These are phyloP conservation scores for Capsicum rhomboideum DNA, from an alignment of 257 asterid species.

Conservation along the genomic window DNA sequence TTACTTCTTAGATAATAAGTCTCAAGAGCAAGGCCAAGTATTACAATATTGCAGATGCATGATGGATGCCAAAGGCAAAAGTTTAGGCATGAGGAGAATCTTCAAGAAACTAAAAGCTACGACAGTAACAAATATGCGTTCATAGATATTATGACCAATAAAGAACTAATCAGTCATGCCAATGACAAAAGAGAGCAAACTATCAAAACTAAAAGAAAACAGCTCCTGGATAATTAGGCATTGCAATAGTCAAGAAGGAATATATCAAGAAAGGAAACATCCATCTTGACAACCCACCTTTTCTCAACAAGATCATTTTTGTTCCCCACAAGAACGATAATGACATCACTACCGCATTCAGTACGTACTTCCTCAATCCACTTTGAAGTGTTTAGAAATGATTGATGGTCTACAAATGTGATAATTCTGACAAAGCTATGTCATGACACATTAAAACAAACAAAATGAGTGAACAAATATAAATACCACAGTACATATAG, in stretches of 20 bases:
- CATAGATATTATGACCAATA: neutral
- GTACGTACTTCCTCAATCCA: slow-evolving; percentile 68
- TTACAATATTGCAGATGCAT: neutral
- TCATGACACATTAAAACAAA: neutral
- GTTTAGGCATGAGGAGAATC: neutral
- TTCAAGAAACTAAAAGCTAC: neutral
- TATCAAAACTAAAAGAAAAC: neutral
- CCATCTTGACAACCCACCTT: slow-evolving; percentile 31
- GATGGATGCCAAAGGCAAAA: neutral
- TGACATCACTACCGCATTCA: slow-evolving; percentile 75
- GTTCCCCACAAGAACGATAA: slow-evolving; percentile 81
- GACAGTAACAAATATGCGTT: neutral
- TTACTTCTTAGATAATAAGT: neutral
- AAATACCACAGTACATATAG: neutral
- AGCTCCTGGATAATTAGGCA: neutral
- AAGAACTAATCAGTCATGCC: neutral
- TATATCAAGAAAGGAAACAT: neutral
- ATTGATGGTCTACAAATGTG: slow-evolving; percentile 32
- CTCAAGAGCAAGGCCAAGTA: neutral
- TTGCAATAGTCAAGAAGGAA: neutral
- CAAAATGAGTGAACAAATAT: neutral
- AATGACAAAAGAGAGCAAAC: neutral
- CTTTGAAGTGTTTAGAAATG: slow-evolving; percentile 44
- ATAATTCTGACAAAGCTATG: neutral
- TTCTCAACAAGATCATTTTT: slow-evolving; percentile 93